Evolutionary conservation across 2,329 filamentous ascomycete genomes (phyloP), one percentile per base, ranked within the genome.

Genomic region (Neofusicoccum kwambonambiense): DNA sequence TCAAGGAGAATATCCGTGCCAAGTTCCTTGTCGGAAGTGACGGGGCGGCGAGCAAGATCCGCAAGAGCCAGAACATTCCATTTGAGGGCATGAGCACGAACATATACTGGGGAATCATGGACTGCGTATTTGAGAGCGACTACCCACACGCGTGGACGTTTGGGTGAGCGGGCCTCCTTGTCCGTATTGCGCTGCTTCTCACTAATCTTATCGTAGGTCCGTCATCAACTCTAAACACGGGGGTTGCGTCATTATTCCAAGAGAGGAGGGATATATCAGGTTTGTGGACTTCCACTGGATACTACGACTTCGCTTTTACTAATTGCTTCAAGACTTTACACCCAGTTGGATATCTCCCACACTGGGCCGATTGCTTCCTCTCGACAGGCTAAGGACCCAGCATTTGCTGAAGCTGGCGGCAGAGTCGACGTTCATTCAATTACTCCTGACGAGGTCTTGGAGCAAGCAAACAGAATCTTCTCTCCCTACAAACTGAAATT

Each of bases 81-180:
- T 77, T 77, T 12, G 66, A 70, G 15, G 68, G 68, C 3, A 66
- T 75, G 8, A 73, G 68, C 39, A 77, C 75, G 1, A 73, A 75
- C 45, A 71, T 71, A 27, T 77, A 73, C 66, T 77, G 74, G 74
- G 74, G 69, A 7, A 77, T 77, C 70, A 77, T 69, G 67, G 68
- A 70, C 50, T 68, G 67, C 45, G 22, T 37, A 12, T 68, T 65
- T n/a, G 42, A 70, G 27, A 62, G 51, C 12, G 68, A 70, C 51
- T 70, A 66, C 34, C 68, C 68, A 0, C 63, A 70, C 37, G 69
- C 69, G 27, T 71, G 70, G 69, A 69, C 15, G 5, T 66, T 67
- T 22, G 50, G 66, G 57, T 68, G 17, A 6, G 22, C 22, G 22
- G 22, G 22, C 3, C 22, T 22, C 22, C 3, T 22, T 22, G 19